Base-by-base conservation (phyloP, 2,329 filamentous ascomycete species). In the Trematosphaeria pertusa region DNA sequence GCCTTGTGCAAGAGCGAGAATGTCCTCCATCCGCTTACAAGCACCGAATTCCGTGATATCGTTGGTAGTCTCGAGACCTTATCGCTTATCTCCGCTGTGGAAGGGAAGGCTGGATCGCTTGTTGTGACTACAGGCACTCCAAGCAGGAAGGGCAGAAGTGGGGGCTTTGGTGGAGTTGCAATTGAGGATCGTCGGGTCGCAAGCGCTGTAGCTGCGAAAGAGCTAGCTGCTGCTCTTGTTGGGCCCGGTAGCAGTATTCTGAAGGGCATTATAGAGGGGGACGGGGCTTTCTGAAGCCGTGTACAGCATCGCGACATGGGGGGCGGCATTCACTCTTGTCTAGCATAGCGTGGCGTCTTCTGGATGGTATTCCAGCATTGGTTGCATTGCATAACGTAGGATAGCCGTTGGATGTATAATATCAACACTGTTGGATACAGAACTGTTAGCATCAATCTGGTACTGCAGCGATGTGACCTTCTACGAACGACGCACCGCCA, bases 31-130 rank as follows among this genome's bases (percentile, higher is more conserved):
- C 89, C 93, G 1, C 82, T 99, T 2, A 94, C 91, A 1, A 88
- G 84, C 63, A 94, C 91, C 4, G 94, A 99, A 71, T 99, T 99
- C 72, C 85, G 91, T 47, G 94, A 99, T 72, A 92, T 99, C 4
- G 80, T 97, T 15, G 86, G 88, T 26, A 95, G 90, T 59, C 74
- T 99, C 41, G 94, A 99, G 75, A 94, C 92, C 0, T 75, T 96
- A 36, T 92, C 90, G 1, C 77, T 97, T 17, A 81, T 97, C 5
- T 80, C 87, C 69, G 72, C 87, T 74, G 64, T 89, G 75, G 67
- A 90, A 81, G 76, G 89, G 77, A 90, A 82, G 76, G 87, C 77
- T 38, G 88, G 84, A 35, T 89, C 81, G 54, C 86, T 88, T 64
- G 73, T 72, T 49, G 62, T 74, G 54, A 69, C 82, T 33, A 74